These are phyloP conservation scores for Candida dajiaensis DNA, from an alignment of 805 yeast genomes.

Conservation along the genomic window DNA sequence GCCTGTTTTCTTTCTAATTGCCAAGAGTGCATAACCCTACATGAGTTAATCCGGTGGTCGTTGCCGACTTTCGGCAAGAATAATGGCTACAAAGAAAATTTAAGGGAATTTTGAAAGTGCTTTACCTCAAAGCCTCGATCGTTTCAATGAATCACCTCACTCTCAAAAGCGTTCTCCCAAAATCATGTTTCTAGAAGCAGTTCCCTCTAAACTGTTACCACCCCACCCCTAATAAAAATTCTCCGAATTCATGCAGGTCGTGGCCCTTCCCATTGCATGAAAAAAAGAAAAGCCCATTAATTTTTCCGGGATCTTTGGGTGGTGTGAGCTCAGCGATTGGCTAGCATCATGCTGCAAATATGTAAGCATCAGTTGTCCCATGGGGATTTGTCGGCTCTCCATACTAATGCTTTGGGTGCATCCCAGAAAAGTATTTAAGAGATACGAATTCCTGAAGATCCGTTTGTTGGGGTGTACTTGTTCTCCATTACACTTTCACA, in stretches of 20 bases:
- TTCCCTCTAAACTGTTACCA: not conserved
- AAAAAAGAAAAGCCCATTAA: slow-evolving; percentile 1
- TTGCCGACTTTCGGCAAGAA: not conserved
- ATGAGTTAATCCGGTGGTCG: not conserved
- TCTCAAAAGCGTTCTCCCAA: not conserved
- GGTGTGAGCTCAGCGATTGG: not conserved
- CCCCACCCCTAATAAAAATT: not conserved
- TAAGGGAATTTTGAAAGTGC: too few relatives aligned
- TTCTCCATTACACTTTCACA: not conserved
- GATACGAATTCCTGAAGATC: not conserved
- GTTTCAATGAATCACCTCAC: too few relatives aligned
- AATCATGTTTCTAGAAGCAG: not conserved
- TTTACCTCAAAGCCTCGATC: too few relatives aligned
- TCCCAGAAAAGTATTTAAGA: not conserved
- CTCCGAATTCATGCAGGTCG: not conserved
- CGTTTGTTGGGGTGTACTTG: too few relatives aligned
- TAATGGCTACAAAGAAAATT: too few relatives aligned
- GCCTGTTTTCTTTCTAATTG: not conserved
- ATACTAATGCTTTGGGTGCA: not conserved
- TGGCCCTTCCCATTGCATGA: not conserved
- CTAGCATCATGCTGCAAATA: not conserved
- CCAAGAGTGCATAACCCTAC: not conserved
- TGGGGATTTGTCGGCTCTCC: slow-evolving; percentile 1
- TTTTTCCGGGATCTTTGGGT: slow-evolving; percentile 9
- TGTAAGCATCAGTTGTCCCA: slow-evolving; percentile 2